Evolutionary conservation across 441 rosid species (phyloP).

Genomic region (Gossypium gossypioides): DNA sequence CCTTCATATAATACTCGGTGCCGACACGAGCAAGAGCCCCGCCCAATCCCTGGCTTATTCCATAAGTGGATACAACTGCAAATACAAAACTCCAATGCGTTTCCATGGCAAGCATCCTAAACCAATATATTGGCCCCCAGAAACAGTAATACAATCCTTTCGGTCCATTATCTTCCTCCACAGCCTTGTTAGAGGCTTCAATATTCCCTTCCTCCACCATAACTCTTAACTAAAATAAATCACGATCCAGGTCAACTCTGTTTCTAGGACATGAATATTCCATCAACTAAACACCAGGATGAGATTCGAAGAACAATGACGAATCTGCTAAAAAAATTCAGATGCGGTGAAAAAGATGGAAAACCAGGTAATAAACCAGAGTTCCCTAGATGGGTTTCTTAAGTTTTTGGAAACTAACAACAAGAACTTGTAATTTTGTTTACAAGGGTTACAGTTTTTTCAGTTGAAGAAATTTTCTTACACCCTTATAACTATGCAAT

Average conservation of each 20-base stretch:
- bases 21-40: conserved; percentile 66
- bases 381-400: conserved; percentile 8
- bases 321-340: neutral
- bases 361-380: conserved; percentile 6
- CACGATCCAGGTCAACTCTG: neutral
- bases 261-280: conserved; percentile 10
- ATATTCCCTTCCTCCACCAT: conserved; percentile 45
- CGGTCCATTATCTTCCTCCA: conserved; percentile 22
- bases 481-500: neutral
- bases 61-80: conserved; percentile 68
- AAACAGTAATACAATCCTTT: conserved; percentile 23
- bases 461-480: neutral
- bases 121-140: conserved; percentile 58
- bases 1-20: conserved; percentile 93
- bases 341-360: neutral
- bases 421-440: neutral
- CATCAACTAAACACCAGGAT: neutral
- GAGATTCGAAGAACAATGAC: neutral
- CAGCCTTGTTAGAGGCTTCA: conserved; percentile 28
- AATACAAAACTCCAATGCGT: conserved; percentile 90
- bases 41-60: conserved; percentile 86
- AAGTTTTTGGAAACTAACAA: neutral
- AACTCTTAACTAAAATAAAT: conserved; percentile 6
- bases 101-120: conserved; percentile 64
- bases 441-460: neutral